These are phyloP conservation scores for Rhododendron vialii DNA, from an alignment of 148 eudicot species.

Conservation along the genomic window DNA sequence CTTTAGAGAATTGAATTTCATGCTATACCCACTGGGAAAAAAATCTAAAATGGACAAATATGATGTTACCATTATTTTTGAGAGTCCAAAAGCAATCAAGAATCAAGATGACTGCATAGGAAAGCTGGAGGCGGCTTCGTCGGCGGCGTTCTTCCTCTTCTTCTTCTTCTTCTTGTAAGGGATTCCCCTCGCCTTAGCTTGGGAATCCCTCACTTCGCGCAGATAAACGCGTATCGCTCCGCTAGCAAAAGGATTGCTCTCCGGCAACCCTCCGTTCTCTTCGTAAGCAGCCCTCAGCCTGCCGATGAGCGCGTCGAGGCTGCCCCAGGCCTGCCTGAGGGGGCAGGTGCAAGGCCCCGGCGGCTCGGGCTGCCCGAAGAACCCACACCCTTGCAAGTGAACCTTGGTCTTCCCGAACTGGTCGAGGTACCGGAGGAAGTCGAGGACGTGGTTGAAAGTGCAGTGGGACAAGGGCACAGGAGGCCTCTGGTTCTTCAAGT, in stretches of 20 bases:
- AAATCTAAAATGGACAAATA: not conserved
- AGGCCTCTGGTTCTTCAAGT: slow-evolving; percentile 65
- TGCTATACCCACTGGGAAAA: not conserved
- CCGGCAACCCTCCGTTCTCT: slow-evolving; percentile 58
- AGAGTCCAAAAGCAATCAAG: slow-evolving; percentile 17
- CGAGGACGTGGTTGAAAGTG: slow-evolving; percentile 53
- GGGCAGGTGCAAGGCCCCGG: slow-evolving; percentile 70
- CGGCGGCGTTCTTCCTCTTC: slow-evolving; percentile 27
- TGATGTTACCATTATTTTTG: slow-evolving; percentile 10
- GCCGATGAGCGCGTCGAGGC: slow-evolving; percentile 67
- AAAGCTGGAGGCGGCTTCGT: slow-evolving; percentile 24
- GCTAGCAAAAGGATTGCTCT: slow-evolving; percentile 57
- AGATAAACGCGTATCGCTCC: slow-evolving; percentile 50
- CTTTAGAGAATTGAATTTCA: not conserved
- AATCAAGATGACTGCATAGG: slow-evolving; percentile 25
- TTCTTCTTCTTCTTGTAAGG: slow-evolving; percentile 70
- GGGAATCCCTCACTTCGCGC: slow-evolving; percentile 60
- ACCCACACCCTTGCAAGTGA: slow-evolving; percentile 52
- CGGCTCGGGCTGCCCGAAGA: slow-evolving; percentile 67
- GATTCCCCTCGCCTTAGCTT: slow-evolving; percentile 68
- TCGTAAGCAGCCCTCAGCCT: slow-evolving; percentile 66
- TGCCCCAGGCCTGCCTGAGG: slow-evolving; percentile 67
- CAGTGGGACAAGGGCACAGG: slow-evolving; percentile 54
- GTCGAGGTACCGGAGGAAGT: slow-evolving; percentile 57
- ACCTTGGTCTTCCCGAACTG: slow-evolving; percentile 75